A percentile compares a stretch with the other conserved stretches of the same genome.
phyloP scores from a whole-genome alignment of 108 stramenopile genomes.

The Cyclotella choctawhatcheeana region DNA sequence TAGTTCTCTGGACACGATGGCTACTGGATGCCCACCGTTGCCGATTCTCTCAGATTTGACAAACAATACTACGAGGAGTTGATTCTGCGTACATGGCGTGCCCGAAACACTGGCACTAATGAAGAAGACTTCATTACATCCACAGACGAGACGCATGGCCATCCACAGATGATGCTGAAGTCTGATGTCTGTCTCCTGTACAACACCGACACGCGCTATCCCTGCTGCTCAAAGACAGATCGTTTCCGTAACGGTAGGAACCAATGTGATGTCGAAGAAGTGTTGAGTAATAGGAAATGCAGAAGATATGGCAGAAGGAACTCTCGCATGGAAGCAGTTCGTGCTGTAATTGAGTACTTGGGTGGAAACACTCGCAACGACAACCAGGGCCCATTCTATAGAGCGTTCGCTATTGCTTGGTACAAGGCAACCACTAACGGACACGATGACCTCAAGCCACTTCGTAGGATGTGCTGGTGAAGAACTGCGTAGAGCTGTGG shows the following conservation, averaged over 20 bases:
- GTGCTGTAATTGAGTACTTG: conserved; percentile 33
- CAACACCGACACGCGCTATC: conserved; percentile 6
- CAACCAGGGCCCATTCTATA: conserved; percentile 44
- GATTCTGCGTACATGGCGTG: conserved; percentile 22
- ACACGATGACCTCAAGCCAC: conserved; percentile 2
- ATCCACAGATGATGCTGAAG: conserved; percentile 48
- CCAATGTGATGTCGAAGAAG: conserved; percentile 21
- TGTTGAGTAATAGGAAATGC: conserved; percentile 22
- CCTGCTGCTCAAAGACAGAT: conserved; percentile 39
- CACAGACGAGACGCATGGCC: conserved; percentile 8
- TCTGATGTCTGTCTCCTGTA: conserved; percentile 37
- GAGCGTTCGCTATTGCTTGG: conserved; percentile 34
- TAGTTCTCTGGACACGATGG: conserved; percentile 51
- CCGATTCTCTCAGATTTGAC: conserved; percentile 31
- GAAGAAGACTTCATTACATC: conserved; percentile 35
- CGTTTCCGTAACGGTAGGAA: conserved; percentile 16
- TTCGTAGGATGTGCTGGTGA: conserved; percentile 8
- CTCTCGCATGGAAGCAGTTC: conserved; percentile 26
- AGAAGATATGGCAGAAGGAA: conserved; percentile 12
- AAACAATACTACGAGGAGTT: conserved; percentile 44
- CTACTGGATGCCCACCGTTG: conserved; percentile 32
- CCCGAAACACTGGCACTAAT: conserved; percentile 29
- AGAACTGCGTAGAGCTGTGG: neutral
- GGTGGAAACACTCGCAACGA: conserved; percentile 36
- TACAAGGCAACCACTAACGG: conserved; percentile 45